phyloP scores from a whole-genome alignment of 768 basidiomycete genomes.

The Dacryopinax primogenitus region DNA sequence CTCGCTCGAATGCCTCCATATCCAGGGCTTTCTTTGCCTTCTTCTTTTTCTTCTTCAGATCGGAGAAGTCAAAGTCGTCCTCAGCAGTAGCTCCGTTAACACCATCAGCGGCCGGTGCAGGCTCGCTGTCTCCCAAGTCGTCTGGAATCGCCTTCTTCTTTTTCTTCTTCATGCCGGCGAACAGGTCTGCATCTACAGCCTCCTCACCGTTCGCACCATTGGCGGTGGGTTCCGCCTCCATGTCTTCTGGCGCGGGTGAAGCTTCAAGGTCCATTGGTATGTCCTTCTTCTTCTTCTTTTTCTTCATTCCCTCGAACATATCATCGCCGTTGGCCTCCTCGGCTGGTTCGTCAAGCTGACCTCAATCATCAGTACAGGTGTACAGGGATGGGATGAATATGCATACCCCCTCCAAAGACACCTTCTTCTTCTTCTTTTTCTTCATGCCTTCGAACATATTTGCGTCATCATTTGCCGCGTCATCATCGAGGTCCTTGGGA shows the following conservation, averaged over 20 bases:
- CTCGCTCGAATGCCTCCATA: conserved; percentile 89
- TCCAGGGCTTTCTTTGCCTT: conserved; percentile 84
- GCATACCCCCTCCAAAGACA: neutral
- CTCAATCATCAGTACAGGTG: neutral
- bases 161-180: conserved; percentile 36
- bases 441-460: conserved; percentile 74
- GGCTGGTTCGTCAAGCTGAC: conserved; percentile 16
- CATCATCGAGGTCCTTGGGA: conserved; percentile 12
- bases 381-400: neutral
- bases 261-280: conserved; percentile 52
- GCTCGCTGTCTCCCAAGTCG: conserved; percentile 18
- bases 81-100: conserved; percentile 26
- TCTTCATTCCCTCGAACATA: conserved; percentile 73
- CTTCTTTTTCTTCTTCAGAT: conserved; percentile 90
- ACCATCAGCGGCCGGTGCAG: conserved; percentile 39
- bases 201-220: conserved; percentile 39
- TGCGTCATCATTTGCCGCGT: conserved; percentile 40
- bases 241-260: conserved; percentile 31
- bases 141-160: conserved; percentile 29
- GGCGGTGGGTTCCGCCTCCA: conserved; percentile 22
- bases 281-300: conserved; percentile 90
- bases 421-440: conserved; percentile 90
- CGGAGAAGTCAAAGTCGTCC: conserved; percentile 86
- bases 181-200: conserved; percentile 35
- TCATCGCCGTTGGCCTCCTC: conserved; percentile 57